phyloP scores from a whole-genome alignment of 2,329 filamentous ascomycete species.

The Colletotrichum chrysophilum region DNA sequence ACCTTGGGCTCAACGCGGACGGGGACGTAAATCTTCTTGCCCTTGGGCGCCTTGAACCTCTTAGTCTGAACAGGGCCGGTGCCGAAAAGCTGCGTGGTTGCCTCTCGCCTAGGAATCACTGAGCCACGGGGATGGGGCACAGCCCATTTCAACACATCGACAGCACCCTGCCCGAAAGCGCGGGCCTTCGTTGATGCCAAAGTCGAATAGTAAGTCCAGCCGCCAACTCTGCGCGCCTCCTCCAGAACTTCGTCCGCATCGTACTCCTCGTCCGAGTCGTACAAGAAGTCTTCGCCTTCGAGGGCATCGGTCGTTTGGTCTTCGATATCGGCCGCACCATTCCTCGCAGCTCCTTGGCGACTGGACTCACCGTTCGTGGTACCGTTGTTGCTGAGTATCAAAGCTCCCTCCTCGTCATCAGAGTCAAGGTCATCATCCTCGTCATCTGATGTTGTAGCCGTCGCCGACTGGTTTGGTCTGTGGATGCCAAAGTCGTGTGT shows the following conservation, averaged over 20 bases:
- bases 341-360: slow-evolving; percentile 36
- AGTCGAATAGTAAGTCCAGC: slow-evolving; percentile 74
- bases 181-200: slow-evolving; percentile 55
- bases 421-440: slow-evolving; percentile 69
- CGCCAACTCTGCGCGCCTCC: slow-evolving; percentile 77
- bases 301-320: slow-evolving; percentile 75
- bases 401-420: slow-evolving; percentile 38
- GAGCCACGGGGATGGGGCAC: slow-evolving; percentile 61
- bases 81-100: slow-evolving; percentile 59
- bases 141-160: slow-evolving; percentile 52
- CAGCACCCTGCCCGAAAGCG: slow-evolving; percentile 44
- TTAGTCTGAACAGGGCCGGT: slow-evolving; percentile 59
- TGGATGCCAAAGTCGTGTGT: slow-evolving; percentile 92
- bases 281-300: slow-evolving; percentile 77
- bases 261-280: slow-evolving; percentile 89
- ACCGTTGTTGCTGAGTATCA: not conserved
- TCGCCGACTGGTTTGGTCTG: slow-evolving; percentile 75
- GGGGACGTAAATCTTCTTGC: slow-evolving; percentile 94
- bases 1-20: slow-evolving; percentile 97
- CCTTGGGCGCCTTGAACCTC: slow-evolving; percentile 75
- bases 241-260: slow-evolving; percentile 77
- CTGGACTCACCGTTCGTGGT: slow-evolving; percentile 40
- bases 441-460: slow-evolving; percentile 78
- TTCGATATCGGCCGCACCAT: slow-evolving; percentile 71
- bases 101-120: slow-evolving; percentile 62